Evolutionary conservation across 805 yeast species (phyloP), one percentile per base, ranked within the genome.

Genomic region (Monosporozyma servazzii): DNA sequence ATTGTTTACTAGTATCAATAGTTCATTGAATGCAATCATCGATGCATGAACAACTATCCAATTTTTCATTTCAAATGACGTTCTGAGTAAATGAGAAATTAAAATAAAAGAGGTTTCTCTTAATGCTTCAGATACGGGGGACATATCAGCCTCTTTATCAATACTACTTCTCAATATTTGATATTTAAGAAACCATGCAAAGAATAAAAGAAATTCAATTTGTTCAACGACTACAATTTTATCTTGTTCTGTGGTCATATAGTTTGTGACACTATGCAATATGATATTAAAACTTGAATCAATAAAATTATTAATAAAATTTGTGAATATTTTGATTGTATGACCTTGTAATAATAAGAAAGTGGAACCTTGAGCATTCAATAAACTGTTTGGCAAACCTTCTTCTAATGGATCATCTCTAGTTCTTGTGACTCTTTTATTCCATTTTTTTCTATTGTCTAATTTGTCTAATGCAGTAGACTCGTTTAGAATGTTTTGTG

Each of bases 241-340:
- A 18, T 65, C 70, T 25, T 65, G 63, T 39, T 74, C 76, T 9
- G 74, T 66, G 18, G 78, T 71, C 45, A 76, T 64, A 53, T 71
- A 67, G 59, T 69, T 71, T 9, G 86, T 74, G 11, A 84, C 69
- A 29, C 78, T 71, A 46, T 66, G 71, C 48, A 87, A 70, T 27
- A 89, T 66, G 17, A 80, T 80, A 58, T 87, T 86, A 67, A 86
- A 88, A 15, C 89, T 81, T 31, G 88, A 84, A 52, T 87, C 89
- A 5, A 80, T 67, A 56, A 89, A 84, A 51, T 80, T 78, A 15
- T 74, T 63, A 18, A 80, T 75, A 60, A 85, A 84, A 3, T 56
- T 53, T 5, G 67, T 64, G 29, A 83, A 63, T 0, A 62, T 51
- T 0, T 58, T 55, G 8, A 68, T 56, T 2, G 74, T 58, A 0